Evolutionary conservation across 768 basidiomycete species (phyloP), one percentile per base, ranked within the genome.

Genomic region (Clitopilus hobsonii): DNA sequence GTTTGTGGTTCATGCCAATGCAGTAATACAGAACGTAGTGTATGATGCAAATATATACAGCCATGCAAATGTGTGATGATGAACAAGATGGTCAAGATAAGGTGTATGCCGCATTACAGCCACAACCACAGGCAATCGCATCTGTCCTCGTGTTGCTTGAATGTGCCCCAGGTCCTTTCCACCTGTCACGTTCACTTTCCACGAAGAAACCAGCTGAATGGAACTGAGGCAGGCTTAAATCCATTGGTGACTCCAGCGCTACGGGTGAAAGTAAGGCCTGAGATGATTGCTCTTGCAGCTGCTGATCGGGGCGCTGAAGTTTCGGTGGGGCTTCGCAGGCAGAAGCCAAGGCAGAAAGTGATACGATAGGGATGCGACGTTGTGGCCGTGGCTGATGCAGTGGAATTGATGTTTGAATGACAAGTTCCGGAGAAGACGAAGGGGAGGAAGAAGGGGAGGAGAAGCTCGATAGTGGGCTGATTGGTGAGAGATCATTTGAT

Each of bases 351-450:
- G 72, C 62, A 28, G 73, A 73, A 25, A 79, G 69, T 32, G 73
- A 73, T 13, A 77, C 65, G 57, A 77, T 78, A 30, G 75, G 74
- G 62, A 78, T 77, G 45, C 65, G 70, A 53, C 76, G 73, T 47
- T 66, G 73, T 54, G 77, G 77, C 41, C 75, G 76, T 41, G 77
- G 77, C 59, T 79, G 77, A 64, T 74, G 74, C 26, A 79, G 63
- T 52, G 71, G 69, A 52, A 75, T 65, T 22, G 67, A 64, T 23
- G 58, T 57, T 26, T 61, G 56, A 51, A 60, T 50, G 38, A 48
- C 54, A 52, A 61, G 38, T 30, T 49, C 47, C 24, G 69, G 67
- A 36, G 67, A 58, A 24, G 64, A 62, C 2, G 49, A 18, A 25
- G 54, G 56, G 49, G 58, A 54, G 45, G 54, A 36, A 41, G 56